phyloP scores from a whole-genome alignment of 495 filamentous ascomycete species.

The Xylaria scruposa region DNA sequence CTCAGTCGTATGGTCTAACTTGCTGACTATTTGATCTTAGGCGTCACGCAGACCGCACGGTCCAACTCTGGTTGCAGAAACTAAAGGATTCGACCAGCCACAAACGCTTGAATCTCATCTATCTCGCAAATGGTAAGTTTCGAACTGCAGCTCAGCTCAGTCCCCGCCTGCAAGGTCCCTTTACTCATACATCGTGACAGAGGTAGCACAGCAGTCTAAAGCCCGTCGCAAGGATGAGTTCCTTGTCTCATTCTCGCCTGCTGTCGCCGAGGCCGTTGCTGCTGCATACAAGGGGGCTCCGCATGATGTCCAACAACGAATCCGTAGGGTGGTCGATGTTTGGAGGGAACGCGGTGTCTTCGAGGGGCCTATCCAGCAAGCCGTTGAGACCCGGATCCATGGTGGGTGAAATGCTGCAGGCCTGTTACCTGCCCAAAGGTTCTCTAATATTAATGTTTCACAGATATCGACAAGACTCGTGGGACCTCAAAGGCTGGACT shows the following conservation, averaged over 20 bases:
- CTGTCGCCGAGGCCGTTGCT: constrained; percentile 85
- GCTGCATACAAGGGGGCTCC: constrained; percentile 86
- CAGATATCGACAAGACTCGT: constrained; percentile 82
- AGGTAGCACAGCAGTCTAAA: constrained; percentile 94
- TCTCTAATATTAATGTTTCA: constrained; percentile 12
- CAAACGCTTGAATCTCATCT: constrained; percentile 90
- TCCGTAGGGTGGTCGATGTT: constrained; percentile 89
- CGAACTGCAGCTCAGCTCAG: background rate
- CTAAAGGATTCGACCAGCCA: constrained; percentile 81
- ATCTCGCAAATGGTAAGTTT: constrained; percentile 87
- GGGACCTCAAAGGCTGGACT: constrained; percentile 67
- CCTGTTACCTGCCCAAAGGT: background rate
- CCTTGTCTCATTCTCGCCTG: constrained; percentile 83
- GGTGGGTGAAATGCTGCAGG: constrained; percentile 55
- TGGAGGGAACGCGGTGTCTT: constrained; percentile 93
- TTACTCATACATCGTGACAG: constrained; percentile 56
- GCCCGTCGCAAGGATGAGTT: constrained; percentile 91
- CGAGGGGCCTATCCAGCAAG: constrained; percentile 73
- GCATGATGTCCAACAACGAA: constrained; percentile 82
- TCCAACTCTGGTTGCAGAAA: constrained; percentile 85
- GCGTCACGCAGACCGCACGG: constrained; percentile 87
- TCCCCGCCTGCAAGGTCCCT: background rate
- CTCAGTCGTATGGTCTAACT: background rate
- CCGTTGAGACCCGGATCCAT: constrained; percentile 77
- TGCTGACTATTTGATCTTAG: constrained; percentile 51